Conservation (phyloP, 2,329 filamentous ascomycete species). For the Zalaria sp. region DNA sequence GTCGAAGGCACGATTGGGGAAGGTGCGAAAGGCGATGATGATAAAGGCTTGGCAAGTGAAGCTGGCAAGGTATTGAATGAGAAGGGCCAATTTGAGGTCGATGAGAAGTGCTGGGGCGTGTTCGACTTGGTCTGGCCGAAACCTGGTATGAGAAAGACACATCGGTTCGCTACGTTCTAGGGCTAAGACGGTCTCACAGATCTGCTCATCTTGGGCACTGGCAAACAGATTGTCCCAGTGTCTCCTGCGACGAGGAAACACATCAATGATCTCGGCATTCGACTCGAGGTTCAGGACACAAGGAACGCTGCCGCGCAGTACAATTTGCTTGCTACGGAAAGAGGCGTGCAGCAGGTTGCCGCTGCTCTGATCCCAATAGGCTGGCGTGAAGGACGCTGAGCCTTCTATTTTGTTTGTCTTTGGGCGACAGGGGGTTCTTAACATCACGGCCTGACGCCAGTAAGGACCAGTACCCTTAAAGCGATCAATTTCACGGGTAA, state of each 20-base stretch:
- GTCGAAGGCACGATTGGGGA: constrained; percentile 22
- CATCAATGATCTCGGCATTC: constrained; percentile 66
- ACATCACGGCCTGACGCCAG: no score
- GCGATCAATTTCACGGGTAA: no score
- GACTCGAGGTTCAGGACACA: constrained; percentile 82
- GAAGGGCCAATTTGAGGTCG: constrained; percentile 71
- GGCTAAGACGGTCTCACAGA: constrained; percentile 35
- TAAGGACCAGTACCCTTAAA: no score
- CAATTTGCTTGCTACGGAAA: constrained; percentile 87
- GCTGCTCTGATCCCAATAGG: constrained; percentile 79
- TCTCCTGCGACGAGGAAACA: constrained; percentile 58
- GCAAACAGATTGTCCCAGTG: constrained; percentile 59
- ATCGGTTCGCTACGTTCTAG: no score
- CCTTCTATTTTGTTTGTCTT: no score
- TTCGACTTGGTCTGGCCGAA: constrained; percentile 73
- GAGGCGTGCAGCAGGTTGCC: constrained; percentile 71
- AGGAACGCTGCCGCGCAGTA: constrained; percentile 89
- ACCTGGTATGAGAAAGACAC: constrained; percentile 48
- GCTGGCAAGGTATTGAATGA: constrained; percentile 47
- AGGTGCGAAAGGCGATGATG: constrained; percentile 21
- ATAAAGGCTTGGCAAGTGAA: constrained; percentile 16
- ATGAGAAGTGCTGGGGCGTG: constrained; percentile 56
- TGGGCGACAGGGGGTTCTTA: no score
- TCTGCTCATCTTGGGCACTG: constrained; percentile 78
- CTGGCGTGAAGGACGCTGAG: constrained; percentile 47